Conservation (phyloP, 169 alveolate genomes). For the Amoebophrya sp. region DNA sequence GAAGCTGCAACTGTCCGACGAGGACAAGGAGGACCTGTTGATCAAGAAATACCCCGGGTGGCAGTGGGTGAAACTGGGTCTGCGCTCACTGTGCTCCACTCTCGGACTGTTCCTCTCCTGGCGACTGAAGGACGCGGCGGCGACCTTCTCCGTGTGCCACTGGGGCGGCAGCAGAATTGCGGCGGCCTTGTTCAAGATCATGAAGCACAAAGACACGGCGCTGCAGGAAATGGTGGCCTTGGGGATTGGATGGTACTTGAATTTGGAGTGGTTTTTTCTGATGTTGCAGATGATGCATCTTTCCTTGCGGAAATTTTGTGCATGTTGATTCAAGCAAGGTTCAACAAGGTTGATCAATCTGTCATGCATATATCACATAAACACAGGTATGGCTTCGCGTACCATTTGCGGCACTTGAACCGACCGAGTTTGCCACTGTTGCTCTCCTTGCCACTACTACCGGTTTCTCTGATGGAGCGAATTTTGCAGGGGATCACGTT, state of each 20-base stretch:
- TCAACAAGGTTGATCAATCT: too few species aligned
- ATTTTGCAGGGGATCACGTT: neutral
- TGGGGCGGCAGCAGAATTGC: neutral
- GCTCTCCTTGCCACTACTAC: neutral
- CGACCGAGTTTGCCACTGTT: neutral
- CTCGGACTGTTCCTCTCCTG: neutral
- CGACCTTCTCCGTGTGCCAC: neutral
- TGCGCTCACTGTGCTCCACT: neutral
- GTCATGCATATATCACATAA: too few species aligned
- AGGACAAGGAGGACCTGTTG: neutral
- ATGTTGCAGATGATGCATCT: too few species aligned
- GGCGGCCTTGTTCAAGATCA: neutral
- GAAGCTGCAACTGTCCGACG: neutral
- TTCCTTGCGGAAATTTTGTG: too few species aligned
- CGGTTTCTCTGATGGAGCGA: neutral
- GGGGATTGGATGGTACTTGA: conserved; percentile 4
- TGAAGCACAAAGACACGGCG: neutral
- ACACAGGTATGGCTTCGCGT: neutral
- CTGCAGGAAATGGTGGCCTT: neutral
- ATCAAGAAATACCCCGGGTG: neutral
- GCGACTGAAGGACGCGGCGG: conserved; percentile 21
- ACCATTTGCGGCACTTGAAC: neutral
- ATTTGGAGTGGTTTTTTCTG: too few species aligned
- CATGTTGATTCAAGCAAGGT: too few species aligned
- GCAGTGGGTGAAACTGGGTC: neutral